Conservation (phyloP, 306 rosid genomes). For the Fagus sylvatica region DNA sequence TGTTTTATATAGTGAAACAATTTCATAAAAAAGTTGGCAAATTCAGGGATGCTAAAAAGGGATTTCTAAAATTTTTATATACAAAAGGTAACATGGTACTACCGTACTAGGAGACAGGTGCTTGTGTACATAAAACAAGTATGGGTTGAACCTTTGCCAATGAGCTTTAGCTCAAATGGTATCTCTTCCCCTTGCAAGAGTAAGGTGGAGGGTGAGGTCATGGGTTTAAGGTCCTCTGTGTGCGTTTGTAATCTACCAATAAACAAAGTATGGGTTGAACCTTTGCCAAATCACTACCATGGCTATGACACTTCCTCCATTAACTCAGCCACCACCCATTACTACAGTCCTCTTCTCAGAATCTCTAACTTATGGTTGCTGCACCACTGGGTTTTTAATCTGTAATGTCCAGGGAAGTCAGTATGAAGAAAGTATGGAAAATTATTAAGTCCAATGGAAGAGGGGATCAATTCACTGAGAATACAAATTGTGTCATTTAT, state of each 20-base stretch:
- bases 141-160: background rate
- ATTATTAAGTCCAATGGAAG: background rate
- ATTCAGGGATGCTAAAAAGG: background rate
- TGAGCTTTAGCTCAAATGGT: no score
- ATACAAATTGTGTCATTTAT: background rate
- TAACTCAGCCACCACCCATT: background rate
- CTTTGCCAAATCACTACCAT: background rate
- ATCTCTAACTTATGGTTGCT: background rate
- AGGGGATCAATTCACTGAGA: background rate
- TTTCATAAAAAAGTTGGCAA: no score
- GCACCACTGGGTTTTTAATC: background rate
- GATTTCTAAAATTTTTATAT: background rate
- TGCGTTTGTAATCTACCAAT: no score
- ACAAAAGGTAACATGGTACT: no score
- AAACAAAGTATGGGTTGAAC: background rate
- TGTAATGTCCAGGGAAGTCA: background rate
- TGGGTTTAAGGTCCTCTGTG: no score
- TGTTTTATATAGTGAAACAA: background rate
- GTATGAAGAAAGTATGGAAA: background rate
- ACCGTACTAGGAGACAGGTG: background rate
- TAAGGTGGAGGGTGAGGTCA: no score
- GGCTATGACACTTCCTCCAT: background rate
- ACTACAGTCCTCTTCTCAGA: background rate
- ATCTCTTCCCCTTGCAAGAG: no score
- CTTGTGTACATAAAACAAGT: background rate